These are phyloP conservation scores for Penicillium subrubescens DNA, from an alignment of 495 filamentous ascomycete species.

Conservation along the genomic window DNA sequence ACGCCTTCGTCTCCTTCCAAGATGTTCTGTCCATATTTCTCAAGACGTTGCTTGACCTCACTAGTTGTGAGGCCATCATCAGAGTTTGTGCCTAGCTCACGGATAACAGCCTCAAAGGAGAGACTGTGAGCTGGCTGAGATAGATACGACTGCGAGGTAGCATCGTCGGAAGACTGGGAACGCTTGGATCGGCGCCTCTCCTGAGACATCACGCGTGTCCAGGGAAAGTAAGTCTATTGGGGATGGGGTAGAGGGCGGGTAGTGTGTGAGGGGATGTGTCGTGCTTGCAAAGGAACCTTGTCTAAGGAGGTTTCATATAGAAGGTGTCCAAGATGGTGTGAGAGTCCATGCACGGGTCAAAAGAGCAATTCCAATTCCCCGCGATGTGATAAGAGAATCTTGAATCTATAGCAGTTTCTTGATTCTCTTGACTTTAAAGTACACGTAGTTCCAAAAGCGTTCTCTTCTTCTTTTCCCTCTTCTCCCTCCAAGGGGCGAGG, in stretches of 20 bases:
- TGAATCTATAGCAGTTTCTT: constrained; percentile 6
- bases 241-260: neutral
- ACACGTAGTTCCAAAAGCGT: constrained; percentile 15
- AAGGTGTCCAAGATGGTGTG: constrained; percentile 38
- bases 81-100: constrained; percentile 59
- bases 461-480: constrained; percentile 2
- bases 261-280: neutral
- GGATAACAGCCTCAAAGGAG: constrained; percentile 51
- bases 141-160: constrained; percentile 32
- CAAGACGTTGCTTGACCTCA: constrained; percentile 58
- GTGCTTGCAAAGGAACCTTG: constrained; percentile 29
- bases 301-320: constrained; percentile 43
- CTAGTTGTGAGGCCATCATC: constrained; percentile 60
- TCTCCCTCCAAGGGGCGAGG: constrained; percentile 2
- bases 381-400: constrained; percentile 14
- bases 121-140: constrained; percentile 68
- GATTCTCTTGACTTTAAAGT: constrained; percentile 15
- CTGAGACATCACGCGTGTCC: constrained; percentile 45
- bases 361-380: constrained; percentile 1
- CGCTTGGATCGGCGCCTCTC: constrained; percentile 40
- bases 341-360: constrained; percentile 37
- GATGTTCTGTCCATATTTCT: constrained; percentile 62
- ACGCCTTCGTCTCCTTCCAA: constrained; percentile 62
- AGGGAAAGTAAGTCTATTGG: neutral
- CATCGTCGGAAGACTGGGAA: constrained; percentile 30